Conservation (phyloP, 1,284 basidiomycete species). For the Ganoderma boninense region DNA sequence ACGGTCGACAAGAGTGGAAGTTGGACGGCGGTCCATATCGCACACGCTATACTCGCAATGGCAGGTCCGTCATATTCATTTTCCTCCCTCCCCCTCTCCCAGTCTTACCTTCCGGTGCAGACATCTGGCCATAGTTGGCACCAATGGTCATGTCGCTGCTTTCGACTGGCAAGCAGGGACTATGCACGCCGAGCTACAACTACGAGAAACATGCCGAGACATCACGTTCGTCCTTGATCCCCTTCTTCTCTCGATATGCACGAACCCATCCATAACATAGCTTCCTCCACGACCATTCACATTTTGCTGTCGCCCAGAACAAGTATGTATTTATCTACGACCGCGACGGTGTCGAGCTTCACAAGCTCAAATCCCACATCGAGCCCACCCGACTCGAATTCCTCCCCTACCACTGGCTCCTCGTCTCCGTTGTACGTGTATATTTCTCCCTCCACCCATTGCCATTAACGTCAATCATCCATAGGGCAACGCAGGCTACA, state of each 20-base stretch:
- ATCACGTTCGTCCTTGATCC: slow-evolving; percentile 72
- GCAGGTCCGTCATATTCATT: slow-evolving; percentile 63
- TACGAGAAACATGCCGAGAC: slow-evolving; percentile 90
- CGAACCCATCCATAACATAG: slow-evolving; percentile 46
- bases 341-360: slow-evolving; percentile 92
- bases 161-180: slow-evolving; percentile 95
- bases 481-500: slow-evolving; percentile 87
- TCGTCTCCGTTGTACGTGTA: slow-evolving; percentile 80
- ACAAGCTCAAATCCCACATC: slow-evolving; percentile 85
- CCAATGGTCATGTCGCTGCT: slow-evolving; percentile 89
- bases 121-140: slow-evolving; percentile 86
- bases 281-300: slow-evolving; percentile 93
- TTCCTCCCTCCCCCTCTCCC: not conserved
- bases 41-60: slow-evolving; percentile 89
- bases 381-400: slow-evolving; percentile 94
- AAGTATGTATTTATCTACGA: slow-evolving; percentile 98
- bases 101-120: slow-evolving; percentile 46
- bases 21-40: slow-evolving; percentile 91
- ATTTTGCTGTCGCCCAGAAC: slow-evolving; percentile 96
- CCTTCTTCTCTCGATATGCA: not conserved
- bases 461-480: not conserved
- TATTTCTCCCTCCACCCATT: not conserved
- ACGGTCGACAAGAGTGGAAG: slow-evolving; percentile 82
- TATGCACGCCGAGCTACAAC: slow-evolving; percentile 88
- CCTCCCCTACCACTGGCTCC: slow-evolving; percentile 95